Conservation (phyloP, 1,284 basidiomycete genomes). For the Acaromyces ingoldii region DNA sequence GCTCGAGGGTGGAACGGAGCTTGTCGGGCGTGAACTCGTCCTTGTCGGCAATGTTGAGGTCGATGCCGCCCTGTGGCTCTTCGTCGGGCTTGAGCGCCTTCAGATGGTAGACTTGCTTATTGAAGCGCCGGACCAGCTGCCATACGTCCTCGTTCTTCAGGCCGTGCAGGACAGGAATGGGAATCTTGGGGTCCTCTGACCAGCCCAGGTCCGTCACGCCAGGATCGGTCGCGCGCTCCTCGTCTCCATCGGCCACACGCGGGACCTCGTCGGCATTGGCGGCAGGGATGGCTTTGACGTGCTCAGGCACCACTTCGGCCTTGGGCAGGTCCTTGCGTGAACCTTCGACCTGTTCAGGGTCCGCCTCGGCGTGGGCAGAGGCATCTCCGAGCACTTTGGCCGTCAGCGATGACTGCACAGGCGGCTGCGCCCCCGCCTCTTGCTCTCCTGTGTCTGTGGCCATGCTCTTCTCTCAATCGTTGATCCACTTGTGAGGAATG, state of each 20-base stretch:
- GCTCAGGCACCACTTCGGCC: conserved; percentile 8
- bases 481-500: too few relatives aligned
- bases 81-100: conserved; percentile 36
- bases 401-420: background rate
- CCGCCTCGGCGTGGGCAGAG: background rate
- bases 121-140: conserved; percentile 55
- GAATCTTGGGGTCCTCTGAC: conserved; percentile 32
- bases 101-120: conserved; percentile 55
- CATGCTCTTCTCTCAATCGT: too few relatives aligned
- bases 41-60: conserved; percentile 55
- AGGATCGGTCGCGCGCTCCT: conserved; percentile 28
- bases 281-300: conserved; percentile 6
- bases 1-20: conserved; percentile 57
- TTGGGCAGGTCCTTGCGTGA: background rate
- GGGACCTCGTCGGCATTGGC: conserved; percentile 15
- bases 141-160: conserved; percentile 55
- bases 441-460: too few relatives aligned
- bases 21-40: conserved; percentile 58
- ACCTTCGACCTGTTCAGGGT: background rate
- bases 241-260: conserved; percentile 22
- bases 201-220: conserved; percentile 38
- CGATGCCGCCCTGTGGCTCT: conserved; percentile 46
- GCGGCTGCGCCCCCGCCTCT: too few relatives aligned
- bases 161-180: conserved; percentile 45
- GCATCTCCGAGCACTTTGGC: background rate